These are phyloP conservation scores for Usnea hakonensis DNA, from an alignment of 495 filamentous ascomycete species.

Conservation along the genomic window DNA sequence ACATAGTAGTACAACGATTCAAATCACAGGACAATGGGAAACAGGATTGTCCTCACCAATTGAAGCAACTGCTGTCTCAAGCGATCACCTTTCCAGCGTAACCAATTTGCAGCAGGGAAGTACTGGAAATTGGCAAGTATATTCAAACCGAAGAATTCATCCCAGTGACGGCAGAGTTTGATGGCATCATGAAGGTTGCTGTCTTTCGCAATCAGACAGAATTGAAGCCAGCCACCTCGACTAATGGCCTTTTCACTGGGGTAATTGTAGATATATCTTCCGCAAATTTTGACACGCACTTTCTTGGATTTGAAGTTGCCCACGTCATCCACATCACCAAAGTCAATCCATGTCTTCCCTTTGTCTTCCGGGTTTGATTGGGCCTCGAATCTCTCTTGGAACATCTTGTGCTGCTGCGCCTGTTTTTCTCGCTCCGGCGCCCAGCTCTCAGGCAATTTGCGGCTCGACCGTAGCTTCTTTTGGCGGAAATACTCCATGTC, in stretches of 20 bases:
- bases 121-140: constrained; percentile 41
- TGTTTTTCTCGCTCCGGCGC: constrained; percentile 24
- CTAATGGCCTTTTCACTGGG: constrained; percentile 44
- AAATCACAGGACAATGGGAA: no score
- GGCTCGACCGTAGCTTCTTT: not conserved
- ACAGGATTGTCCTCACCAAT: constrained; percentile 26
- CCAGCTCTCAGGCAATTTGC: constrained; percentile 23
- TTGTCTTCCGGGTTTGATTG: constrained; percentile 6
- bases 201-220: constrained; percentile 46
- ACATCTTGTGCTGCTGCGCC: not conserved
- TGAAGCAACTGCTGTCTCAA: constrained; percentile 33
- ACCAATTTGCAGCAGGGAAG: constrained; percentile 43
- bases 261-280: constrained; percentile 47
- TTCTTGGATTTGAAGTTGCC: constrained; percentile 23
- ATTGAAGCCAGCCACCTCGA: constrained; percentile 48
- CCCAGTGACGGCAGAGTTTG: constrained; percentile 47
- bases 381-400: constrained; percentile 4
- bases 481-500: not conserved
- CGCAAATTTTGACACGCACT: constrained; percentile 43
- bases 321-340: constrained; percentile 24
- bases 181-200: constrained; percentile 40
- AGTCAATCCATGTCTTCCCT: constrained; percentile 19
- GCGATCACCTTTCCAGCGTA: constrained; percentile 34
- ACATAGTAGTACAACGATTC: no score
- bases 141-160: constrained; percentile 46